These are phyloP conservation scores for Tulasnella sp. DNA, from an alignment of 768 basidiomycete species.

Conservation along the genomic window DNA sequence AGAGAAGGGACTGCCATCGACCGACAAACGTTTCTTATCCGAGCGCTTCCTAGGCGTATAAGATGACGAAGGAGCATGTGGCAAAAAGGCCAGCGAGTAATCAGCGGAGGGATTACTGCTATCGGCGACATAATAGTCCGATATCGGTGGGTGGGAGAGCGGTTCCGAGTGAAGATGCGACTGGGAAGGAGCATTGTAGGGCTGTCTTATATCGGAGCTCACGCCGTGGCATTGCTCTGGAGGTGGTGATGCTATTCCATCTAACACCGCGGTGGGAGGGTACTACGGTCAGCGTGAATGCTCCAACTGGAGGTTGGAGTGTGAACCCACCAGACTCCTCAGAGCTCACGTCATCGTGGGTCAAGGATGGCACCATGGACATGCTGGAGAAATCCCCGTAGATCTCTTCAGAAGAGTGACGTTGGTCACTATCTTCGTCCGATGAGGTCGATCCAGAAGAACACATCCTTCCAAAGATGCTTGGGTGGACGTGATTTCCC, in stretches of 20 bases:
- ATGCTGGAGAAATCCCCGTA: neutral
- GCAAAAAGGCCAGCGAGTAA: conserved; percentile 10
- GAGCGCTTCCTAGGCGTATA: conserved; percentile 5
- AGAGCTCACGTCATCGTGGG: conserved; percentile 12
- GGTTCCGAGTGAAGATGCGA: conserved; percentile 15
- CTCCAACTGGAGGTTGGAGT: neutral
- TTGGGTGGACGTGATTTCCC: conserved; percentile 10
- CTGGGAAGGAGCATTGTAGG: conserved; percentile 3
- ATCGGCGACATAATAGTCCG: neutral
- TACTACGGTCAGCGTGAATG: neutral
- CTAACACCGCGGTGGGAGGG: neutral
- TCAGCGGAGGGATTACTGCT: neutral
- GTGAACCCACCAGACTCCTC: conserved; percentile 13
- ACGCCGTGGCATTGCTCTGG: neutral
- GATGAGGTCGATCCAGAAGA: neutral
- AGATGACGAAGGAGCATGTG: conserved; percentile 7
- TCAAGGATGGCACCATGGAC: neutral
- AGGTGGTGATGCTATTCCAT: conserved; percentile 14
- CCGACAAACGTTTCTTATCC: conserved; percentile 1
- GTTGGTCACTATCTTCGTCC: neutral
- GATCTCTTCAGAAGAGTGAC: neutral
- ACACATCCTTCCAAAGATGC: neutral
- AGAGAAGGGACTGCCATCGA: neutral
- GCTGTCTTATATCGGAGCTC: neutral
- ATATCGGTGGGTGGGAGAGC: conserved; percentile 15